Percentiles rank a stretch among this genome's conserved stretches.
Conservation (phyloP, 352 stramenopile species). For the Globisporangium abappressorium region DNA sequence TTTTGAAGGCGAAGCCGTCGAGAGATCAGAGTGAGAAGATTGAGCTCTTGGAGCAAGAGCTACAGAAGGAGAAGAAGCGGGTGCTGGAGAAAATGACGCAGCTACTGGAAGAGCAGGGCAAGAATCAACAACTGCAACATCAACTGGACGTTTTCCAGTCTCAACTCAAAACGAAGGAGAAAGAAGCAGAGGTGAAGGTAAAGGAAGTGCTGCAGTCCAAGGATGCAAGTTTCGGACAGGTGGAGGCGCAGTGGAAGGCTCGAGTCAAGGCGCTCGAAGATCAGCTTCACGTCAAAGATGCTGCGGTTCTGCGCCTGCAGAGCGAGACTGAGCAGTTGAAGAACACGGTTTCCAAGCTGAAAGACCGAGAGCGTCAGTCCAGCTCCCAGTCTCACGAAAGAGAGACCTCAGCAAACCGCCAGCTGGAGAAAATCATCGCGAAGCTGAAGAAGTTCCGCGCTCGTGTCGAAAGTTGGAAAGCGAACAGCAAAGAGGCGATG, state of each 20-base stretch:
- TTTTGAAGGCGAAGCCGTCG: neutral
- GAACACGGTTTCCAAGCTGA: conserved; percentile 24
- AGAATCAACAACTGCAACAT: conserved; percentile 52
- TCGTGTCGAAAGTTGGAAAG: conserved; percentile 55
- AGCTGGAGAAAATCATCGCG: conserved; percentile 40
- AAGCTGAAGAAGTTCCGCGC: conserved; percentile 44
- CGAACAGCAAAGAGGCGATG: conserved; percentile 40
- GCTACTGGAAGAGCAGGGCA: conserved; percentile 61
- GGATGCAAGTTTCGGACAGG: conserved; percentile 18
- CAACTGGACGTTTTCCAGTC: conserved; percentile 37
- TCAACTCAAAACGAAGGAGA: conserved; percentile 30
- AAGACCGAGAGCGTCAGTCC: conserved; percentile 15
- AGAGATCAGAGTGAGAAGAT: neutral
- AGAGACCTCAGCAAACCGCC: conserved; percentile 21
- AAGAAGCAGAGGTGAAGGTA: conserved; percentile 20
- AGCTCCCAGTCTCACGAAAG: conserved; percentile 10
- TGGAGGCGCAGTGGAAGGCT: conserved; percentile 28
- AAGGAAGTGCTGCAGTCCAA: conserved; percentile 17
- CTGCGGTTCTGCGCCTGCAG: conserved; percentile 29
- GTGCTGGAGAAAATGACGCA: conserved; percentile 70
- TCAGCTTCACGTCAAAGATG: conserved; percentile 31
- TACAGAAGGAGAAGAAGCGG: conserved; percentile 70
- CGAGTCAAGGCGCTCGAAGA: conserved; percentile 28
- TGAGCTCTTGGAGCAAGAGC: conserved; percentile 34
- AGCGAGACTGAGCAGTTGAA: conserved; percentile 37